phyloP scores from a whole-genome alignment of 164 flowering plant species.

The Macadamia integrifolia region DNA sequence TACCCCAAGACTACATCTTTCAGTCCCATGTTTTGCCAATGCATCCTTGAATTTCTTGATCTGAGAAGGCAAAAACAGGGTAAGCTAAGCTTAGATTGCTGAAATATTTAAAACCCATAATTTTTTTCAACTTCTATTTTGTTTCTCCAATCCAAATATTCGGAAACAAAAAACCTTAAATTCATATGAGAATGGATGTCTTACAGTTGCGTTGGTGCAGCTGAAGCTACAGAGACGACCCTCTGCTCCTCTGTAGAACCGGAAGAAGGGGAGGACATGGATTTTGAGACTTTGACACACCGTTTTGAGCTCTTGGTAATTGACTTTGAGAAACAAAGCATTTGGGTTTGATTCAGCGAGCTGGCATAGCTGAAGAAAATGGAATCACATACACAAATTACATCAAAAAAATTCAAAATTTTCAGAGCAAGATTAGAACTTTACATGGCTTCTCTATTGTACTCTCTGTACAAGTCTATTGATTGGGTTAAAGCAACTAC shows the following conservation, averaged over 20 bases:
- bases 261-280: conserved; percentile 74
- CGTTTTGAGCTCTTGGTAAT: conserved; percentile 51
- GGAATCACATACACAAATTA: neutral
- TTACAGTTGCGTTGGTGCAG: conserved; percentile 80
- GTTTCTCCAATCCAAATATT: neutral
- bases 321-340: conserved; percentile 58
- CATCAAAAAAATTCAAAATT: neutral
- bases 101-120: neutral
- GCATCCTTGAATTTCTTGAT: conserved; percentile 85
- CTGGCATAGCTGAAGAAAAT: conserved; percentile 32
- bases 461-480: too few relatives aligned
- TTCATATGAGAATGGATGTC: conserved; percentile 5
- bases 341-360: conserved; percentile 57
- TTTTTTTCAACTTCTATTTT: too few relatives aligned
- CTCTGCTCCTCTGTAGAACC: conserved; percentile 63
- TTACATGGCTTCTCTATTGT: too few relatives aligned
- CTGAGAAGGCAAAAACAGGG: conserved; percentile 22
- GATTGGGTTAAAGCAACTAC: conserved; percentile 22
- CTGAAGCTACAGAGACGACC: conserved; percentile 74
- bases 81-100: neutral
- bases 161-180: neutral
- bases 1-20: conserved; percentile 49
- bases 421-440: neutral
- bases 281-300: conserved; percentile 58
- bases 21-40: conserved; percentile 53